Base-by-base conservation (phyloP, 768 basidiomycete genomes). In the Gautieria morchelliformis region DNA sequence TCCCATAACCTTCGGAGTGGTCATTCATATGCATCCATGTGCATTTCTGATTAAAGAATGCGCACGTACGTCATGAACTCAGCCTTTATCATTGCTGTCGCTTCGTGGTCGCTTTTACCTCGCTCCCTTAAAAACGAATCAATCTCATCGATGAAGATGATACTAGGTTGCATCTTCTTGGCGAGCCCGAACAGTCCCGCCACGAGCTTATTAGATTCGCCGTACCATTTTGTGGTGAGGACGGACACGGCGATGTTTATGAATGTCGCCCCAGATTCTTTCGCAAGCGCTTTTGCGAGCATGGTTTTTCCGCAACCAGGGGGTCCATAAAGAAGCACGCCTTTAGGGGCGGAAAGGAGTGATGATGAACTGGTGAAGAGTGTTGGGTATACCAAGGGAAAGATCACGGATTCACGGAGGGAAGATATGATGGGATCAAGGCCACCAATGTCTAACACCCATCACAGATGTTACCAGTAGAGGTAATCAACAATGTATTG, bases 281-380 rank as follows among this genome's bases (percentile, higher is more conserved):
- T 96, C 12, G 96, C 96, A 8, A 99, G 79, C 1, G 95, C 95
- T 68, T 95, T 95, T 1, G 96, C 96, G n/a, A 99, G 79, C 93
- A 99, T 94, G 1, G 96, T 98, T 75, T 99, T 99, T 24, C 96
- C 96, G 62, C 96, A 99, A 6, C 96, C 95, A 1, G 96, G 96
- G 42, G 94, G 96, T 0, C 96, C 96, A 64, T 90, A 95, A 19
- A 99, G 80, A 17, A 98, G 78, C 9, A 97, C 95, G 12, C 96
- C 96, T 68, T 97, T 97, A 0, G 96, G 96, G 5, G 96, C 91
- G 5, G 83, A 81, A 59, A 96, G 81, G 20, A 98, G 80, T 14
- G 85, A 78, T 0, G 93, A 89, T 0, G 88, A 81, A 17, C 85
- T 77, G 14, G 79, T 76, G 77, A 97, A 97, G 57, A 98, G 80